Conservation (phyloP, 371 early-diverging fungal species). For the Syncephalastrum monosporum region DNA sequence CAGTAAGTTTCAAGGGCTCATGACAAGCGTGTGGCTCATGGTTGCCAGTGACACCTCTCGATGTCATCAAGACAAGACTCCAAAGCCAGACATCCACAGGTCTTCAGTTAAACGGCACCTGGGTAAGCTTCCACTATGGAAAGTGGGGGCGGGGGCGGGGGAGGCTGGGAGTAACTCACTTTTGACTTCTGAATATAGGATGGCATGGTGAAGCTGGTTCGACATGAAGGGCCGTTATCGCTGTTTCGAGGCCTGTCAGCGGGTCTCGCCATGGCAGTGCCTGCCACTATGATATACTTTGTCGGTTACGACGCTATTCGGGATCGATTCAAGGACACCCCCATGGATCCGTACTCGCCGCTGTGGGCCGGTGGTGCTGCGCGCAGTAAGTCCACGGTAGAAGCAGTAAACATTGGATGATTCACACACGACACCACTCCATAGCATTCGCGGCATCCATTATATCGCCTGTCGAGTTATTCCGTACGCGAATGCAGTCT, state of each 20-base stretch:
- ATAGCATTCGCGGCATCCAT: conserved; percentile 74
- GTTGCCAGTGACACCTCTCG: conserved; percentile 70
- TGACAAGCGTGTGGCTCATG: not conserved
- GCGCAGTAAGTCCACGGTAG: conserved; percentile 55
- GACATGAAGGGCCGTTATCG: conserved; percentile 75
- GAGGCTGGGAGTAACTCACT: not conserved
- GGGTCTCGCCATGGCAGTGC: conserved; percentile 86
- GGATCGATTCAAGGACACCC: conserved; percentile 42
- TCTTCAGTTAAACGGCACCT: conserved; percentile 27
- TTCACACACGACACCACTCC: not conserved
- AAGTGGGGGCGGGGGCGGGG: not conserved
- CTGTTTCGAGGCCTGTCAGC: conserved; percentile 92
- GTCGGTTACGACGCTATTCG: conserved; percentile 91
- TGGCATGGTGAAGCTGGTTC: conserved; percentile 77
- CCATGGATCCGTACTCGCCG: conserved; percentile 53
- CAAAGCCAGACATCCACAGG: conserved; percentile 65
- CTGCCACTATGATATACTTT: conserved; percentile 93
- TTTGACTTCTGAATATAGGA: conserved; percentile 44
- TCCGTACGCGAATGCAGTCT: conserved; percentile 91
- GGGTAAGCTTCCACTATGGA: conserved; percentile 16
- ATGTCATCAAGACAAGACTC: conserved; percentile 91
- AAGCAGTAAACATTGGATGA: not conserved
- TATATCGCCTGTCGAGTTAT: conserved; percentile 90
- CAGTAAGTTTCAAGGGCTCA: conserved; percentile 21
- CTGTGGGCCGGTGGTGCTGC: conserved; percentile 84